These are phyloP conservation scores for Ilyonectria destructans DNA, from an alignment of 2,329 filamentous ascomycete species.

Conservation along the genomic window DNA sequence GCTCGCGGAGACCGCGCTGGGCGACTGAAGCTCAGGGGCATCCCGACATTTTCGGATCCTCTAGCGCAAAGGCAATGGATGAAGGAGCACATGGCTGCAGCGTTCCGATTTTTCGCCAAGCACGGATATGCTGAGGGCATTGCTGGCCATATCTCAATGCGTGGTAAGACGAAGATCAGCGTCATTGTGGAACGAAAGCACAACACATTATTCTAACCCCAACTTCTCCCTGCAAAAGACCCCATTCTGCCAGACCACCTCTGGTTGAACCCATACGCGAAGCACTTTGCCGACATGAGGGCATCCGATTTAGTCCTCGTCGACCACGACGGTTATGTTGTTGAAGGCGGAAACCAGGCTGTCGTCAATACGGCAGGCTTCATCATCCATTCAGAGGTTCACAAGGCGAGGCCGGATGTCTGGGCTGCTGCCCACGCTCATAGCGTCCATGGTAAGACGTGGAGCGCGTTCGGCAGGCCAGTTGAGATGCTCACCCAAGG, in stretches of 20 bases:
- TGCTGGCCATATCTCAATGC: too few species aligned
- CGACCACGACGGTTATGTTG: conserved; percentile 67
- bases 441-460: conserved; percentile 77
- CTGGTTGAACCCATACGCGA: conserved; percentile 45
- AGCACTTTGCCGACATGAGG: conserved; percentile 77
- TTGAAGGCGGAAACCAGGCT: too few species aligned
- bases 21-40: too few species aligned
- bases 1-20: too few species aligned
- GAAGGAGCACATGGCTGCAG: too few species aligned
- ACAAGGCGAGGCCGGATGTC: conserved; percentile 76
- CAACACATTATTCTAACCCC: not conserved
- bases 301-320: conserved; percentile 80
- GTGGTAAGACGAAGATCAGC: conserved; percentile 1
- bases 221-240: too few species aligned
- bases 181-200: not conserved
- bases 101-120: too few species aligned
- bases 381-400: conserved; percentile 78
- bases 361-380: conserved; percentile 79
- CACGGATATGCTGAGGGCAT: too few species aligned
- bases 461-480: conserved; percentile 75
- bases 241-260: too few species aligned
- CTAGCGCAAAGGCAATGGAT: too few species aligned
- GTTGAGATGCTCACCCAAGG: conserved; percentile 83
- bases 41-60: too few species aligned
- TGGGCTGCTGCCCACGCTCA: conserved; percentile 80